A percentile compares a stretch with the other conserved stretches of the same genome.
These are phyloP conservation scores for Echinosophora koreensis DNA, from an alignment of 306 rosid species.

Conservation along the genomic window DNA sequence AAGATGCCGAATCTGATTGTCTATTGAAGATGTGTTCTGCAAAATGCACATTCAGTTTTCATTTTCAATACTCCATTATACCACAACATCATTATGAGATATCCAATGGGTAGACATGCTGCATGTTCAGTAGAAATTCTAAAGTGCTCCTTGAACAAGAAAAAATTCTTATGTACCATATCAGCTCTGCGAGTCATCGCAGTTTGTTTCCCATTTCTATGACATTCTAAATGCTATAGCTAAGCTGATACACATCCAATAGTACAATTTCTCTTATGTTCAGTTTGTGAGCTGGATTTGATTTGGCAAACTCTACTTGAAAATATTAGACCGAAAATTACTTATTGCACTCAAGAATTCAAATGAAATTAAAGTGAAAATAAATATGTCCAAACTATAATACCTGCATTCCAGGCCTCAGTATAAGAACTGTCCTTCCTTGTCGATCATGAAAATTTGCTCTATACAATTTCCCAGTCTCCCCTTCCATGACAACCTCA, in stretches of 20 bases:
- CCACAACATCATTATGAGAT: not conserved
- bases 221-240: not conserved
- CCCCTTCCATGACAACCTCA: conserved; percentile 61
- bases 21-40: conserved; percentile 83
- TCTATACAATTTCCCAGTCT: conserved; percentile 78
- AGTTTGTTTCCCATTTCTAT: not conserved
- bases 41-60: conserved; percentile 4
- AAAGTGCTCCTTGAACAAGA: not conserved
- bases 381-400: not conserved
- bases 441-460: conserved; percentile 78
- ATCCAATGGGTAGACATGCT: not conserved
- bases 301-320: not conserved
- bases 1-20: conserved; percentile 76
- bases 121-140: not conserved
- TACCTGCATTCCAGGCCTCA: conserved; percentile 68
- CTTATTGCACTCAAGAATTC: not conserved
- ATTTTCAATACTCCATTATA: not conserved
- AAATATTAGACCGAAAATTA: not conserved
- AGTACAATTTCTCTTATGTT: not conserved
- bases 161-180: not conserved
- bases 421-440: conserved; percentile 64
- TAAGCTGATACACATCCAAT: not conserved
- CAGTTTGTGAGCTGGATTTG: not conserved
- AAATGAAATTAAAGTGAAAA: not conserved
- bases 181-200: not conserved